These are phyloP conservation scores for Pythium rhizo-oryzae DNA, from an alignment of 352 stramenopile species.

Conservation along the genomic window DNA sequence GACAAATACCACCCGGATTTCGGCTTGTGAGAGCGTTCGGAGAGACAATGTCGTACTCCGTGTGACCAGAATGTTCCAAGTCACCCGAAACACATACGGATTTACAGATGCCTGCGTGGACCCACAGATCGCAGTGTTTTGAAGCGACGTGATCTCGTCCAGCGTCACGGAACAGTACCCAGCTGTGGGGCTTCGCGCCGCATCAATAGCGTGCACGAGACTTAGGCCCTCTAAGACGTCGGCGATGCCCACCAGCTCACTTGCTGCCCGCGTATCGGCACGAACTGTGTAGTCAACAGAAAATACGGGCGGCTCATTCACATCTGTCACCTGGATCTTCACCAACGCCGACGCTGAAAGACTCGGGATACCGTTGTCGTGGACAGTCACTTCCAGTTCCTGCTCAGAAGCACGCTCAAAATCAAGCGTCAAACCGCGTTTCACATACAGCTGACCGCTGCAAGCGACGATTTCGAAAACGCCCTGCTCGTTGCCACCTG, in stretches of 20 bases:
- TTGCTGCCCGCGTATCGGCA: conserved; percentile 15
- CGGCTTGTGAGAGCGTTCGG: conserved; percentile 21
- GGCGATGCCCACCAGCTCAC: conserved; percentile 1
- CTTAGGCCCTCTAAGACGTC: neutral
- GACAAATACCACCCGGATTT: conserved; percentile 22
- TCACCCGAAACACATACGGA: conserved; percentile 11
- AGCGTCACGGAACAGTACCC: conserved; percentile 17
- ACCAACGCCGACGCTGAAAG: conserved; percentile 34
- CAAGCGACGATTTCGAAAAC: conserved; percentile 53
- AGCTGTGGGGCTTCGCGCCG: neutral
- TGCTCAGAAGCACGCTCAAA: conserved; percentile 35
- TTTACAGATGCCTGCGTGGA: neutral
- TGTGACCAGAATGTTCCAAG: conserved; percentile 25
- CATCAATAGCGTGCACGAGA: conserved; percentile 14
- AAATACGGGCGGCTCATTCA: conserved; percentile 49
- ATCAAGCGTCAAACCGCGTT: conserved; percentile 38
- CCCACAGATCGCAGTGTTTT: conserved; percentile 17
- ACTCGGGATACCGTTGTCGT: conserved; percentile 42
- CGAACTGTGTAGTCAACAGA: conserved; percentile 30
- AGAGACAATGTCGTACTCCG: conserved; percentile 13
- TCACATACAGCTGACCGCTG: conserved; percentile 55
- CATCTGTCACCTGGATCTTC: conserved; percentile 36
- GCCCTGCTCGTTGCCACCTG: conserved; percentile 26
- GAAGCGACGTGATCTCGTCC: conserved; percentile 4
- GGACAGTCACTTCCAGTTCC: conserved; percentile 36